Evolutionary conservation across 1,139 yeast species (phyloP), one percentile per base, ranked within the genome.

Genomic region (Kluyveromyces marxianus): DNA sequence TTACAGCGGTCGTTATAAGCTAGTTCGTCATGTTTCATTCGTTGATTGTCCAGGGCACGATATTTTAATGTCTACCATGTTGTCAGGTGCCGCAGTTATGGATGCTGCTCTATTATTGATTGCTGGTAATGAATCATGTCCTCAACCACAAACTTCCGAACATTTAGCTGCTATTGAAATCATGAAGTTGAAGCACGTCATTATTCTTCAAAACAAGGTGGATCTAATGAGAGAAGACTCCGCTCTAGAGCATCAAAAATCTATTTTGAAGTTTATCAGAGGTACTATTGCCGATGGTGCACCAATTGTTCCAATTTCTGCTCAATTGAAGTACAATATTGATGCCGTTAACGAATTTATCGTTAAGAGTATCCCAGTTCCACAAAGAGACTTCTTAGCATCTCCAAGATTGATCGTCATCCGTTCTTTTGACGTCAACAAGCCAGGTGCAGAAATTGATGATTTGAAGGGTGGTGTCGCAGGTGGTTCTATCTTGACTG

Each of bases 31-130:
- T 66, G 98, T 94, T 47, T 89, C 97, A 5, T 94, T 94, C 61
- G 98, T 94, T 51, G 99, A 94, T 75, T 94, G 98, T 75, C 99
- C 99, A 50, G 99, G 98, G 68, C 99, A 94, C 86, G 99, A 94
- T 76, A 92, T 94, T 75, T 83, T 94, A 68, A 94, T 94, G 98
- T 89, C 97, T 77, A 94, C 98, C 58, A 94, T 94, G 99, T 83
- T 94, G 79, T 90, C 97, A 43, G 99, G 99, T 67, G 99, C 99
- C 37, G 99, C 99, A 14, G 98, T 94, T 57, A 94, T 94, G 99
- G 99, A 94, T 70, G 99, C 98, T 48, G 99, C 99, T 10, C 75
- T 94, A 53, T 74, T 94, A 62, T 77, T 94, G 57, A 83, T 94
- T 67, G 99, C 98, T 36, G 98, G 97, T 69, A 94, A 94, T 68